These are phyloP conservation scores for Porpolomopsis calyptriformis DNA, from an alignment of 768 basidiomycete genomes.

Conservation along the genomic window DNA sequence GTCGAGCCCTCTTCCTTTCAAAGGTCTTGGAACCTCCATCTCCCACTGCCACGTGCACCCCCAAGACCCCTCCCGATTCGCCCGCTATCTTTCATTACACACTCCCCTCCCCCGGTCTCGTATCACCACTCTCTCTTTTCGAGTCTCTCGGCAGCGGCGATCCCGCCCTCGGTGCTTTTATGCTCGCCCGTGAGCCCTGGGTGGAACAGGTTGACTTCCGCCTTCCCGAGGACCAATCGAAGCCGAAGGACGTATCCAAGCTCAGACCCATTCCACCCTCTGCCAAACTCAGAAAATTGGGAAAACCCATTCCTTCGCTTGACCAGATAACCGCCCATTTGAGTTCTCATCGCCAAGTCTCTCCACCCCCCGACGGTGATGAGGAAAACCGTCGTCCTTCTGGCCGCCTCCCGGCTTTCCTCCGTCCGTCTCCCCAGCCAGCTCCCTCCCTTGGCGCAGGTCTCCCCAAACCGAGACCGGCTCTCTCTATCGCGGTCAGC, in stretches of 20 bases:
- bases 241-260: slow-evolving; percentile 12
- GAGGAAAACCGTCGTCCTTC: slow-evolving; percentile 10
- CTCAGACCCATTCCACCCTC: slow-evolving; percentile 6
- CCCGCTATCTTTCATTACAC: slow-evolving; percentile 59
- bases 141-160: slow-evolving; percentile 34
- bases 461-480: slow-evolving; percentile 9
- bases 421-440: slow-evolving; percentile 11
- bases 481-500: slow-evolving; percentile 28
- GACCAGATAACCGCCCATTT: slow-evolving; percentile 67
- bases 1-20: slow-evolving; percentile 65
- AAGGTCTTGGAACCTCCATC: slow-evolving; percentile 62
- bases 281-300: not conserved
- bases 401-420: slow-evolving; percentile 13
- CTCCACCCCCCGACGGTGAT: slow-evolving; percentile 12
- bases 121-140: slow-evolving; percentile 51
- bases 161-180: slow-evolving; percentile 16
- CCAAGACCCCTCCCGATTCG: slow-evolving; percentile 61
- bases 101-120: slow-evolving; percentile 57
- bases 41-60: slow-evolving; percentile 42
- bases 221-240: slow-evolving; percentile 21
- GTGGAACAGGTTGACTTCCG: slow-evolving; percentile 62
- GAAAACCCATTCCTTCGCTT: slow-evolving; percentile 47
- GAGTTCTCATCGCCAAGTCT: slow-evolving; percentile 27
- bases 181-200: slow-evolving; percentile 34
- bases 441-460: not conserved